Evolutionary conservation across 2,329 filamentous ascomycete species (phyloP).

Genomic region (Fusarium kyushuense): DNA sequence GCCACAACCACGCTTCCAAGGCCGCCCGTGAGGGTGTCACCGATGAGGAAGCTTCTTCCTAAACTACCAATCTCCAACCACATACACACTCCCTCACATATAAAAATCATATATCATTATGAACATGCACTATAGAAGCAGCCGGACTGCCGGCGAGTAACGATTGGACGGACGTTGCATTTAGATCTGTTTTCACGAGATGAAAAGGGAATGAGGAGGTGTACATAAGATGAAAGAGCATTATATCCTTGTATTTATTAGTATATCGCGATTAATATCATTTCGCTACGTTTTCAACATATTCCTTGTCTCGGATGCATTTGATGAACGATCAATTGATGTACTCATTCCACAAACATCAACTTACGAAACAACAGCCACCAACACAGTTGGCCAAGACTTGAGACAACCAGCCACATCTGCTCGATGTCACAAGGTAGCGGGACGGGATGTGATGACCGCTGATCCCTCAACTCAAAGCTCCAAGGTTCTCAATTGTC

Average conservation of each 20-base stretch:
- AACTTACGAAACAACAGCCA: neutral
- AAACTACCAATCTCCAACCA: conserved; percentile 1
- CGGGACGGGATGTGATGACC: neutral
- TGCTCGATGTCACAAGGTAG: neutral
- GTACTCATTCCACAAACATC: neutral
- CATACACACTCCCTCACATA: neutral
- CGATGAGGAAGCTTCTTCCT: conserved; percentile 38
- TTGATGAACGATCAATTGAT: neutral
- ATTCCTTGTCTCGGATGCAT: no score
- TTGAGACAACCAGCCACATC: neutral
- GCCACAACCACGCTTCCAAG: conserved; percentile 23
- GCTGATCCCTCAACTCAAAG: neutral
- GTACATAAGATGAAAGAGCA: conserved; percentile 31
- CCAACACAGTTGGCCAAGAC: neutral
- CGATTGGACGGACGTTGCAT: conserved; percentile 34
- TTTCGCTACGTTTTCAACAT: conserved; percentile 17
- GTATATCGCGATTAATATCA: conserved; percentile 31
- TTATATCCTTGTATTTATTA: conserved; percentile 39
- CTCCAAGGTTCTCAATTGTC: neutral
- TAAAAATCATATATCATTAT: conserved; percentile 2
- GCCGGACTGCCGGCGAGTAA: conserved; percentile 33
- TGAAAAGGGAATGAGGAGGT: conserved; percentile 1
- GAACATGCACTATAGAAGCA: conserved; percentile 20
- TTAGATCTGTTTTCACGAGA: conserved; percentile 16
- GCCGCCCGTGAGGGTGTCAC: conserved; percentile 26